Evolutionary conservation across 106 monocot genomes (phyloP).

Genomic region (Iris macrosiphon): DNA sequence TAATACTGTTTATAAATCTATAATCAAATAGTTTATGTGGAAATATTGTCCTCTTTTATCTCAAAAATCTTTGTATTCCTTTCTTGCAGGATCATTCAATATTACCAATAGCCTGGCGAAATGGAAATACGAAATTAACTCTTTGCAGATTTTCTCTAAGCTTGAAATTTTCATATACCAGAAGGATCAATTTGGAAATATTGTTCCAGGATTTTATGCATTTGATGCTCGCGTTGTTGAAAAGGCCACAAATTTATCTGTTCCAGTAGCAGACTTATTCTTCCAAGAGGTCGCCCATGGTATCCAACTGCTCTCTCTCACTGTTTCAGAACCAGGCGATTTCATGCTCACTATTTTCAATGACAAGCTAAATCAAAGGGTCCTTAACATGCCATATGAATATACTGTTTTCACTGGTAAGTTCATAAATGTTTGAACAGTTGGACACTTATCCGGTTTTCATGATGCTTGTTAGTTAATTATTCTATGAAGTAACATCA

Average conservation of each 20-base stretch:
- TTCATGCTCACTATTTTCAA: conserved; percentile 61
- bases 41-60: too few relatives aligned
- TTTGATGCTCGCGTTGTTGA: conserved; percentile 71
- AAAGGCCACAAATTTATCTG: conserved; percentile 49
- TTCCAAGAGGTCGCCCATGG: conserved; percentile 54
- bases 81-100: conserved; percentile 43
- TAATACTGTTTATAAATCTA: too few relatives aligned
- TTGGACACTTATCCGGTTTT: not conserved
- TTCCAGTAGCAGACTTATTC: conserved; percentile 52
- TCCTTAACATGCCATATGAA: conserved; percentile 38
- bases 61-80: too few relatives aligned
- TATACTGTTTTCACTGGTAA: conserved; percentile 74
- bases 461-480: conserved; percentile 1
- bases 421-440: not conserved
- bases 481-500: conserved; percentile 41
- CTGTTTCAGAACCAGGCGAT: conserved; percentile 65
- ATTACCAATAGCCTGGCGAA: conserved; percentile 36
- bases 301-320: conserved; percentile 67
- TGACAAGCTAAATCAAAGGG: conserved; percentile 36
- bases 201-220: conserved; percentile 50
- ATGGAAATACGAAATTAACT: conserved; percentile 64
- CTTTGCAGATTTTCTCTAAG: conserved; percentile 65
- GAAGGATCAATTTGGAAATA: conserved; percentile 57
- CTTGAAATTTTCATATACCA: conserved; percentile 65
- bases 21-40: too few relatives aligned